Base-by-base conservation (phyloP, 345 rosid genomes). In the Euphorbia peplus region DNA sequence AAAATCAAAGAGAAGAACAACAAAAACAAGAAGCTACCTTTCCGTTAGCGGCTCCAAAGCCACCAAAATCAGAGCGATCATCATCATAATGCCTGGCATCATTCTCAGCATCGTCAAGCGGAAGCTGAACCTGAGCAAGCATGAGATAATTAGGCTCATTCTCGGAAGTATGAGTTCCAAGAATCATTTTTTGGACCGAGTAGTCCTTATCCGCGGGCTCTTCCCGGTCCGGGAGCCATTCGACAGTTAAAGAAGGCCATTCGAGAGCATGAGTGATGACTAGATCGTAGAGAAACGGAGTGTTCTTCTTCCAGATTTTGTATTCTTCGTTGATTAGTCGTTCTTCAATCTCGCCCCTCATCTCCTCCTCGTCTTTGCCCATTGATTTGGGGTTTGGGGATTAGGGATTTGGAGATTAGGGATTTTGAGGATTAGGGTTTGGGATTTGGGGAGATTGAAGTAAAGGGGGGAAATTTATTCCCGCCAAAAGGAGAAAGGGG, bases 221-320 rank as follows among this genome's bases (percentile, higher is more conserved):
- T 50, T 90, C 92, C 70, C 97, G 89, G 74, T 83, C 96, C 4
- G 98, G 98, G 0, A 95, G 81, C 97, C 98, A 92, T 83, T 91
- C 97, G 10, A 95, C 98, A 47, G 98, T 91, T 72, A 91, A 96
- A 24, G 98, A 95, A 4, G 99, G 99, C 99, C 98, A 95, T 64
- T 95, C 98, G 19, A 95, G 88, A 73, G 99, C 99, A 59, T 95
- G 98, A 47, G 98, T 91, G 41, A 95, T 91, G 63, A 95, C 96
- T 39, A 95, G 88, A 79, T 95, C 98, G 78, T 95, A 95, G 16
- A 95, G 89, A 76, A 95, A 95, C 8, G 98, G 99, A 25, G 99
- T 95, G 82, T 95, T 95, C 84, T 95, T 95, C 83, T 91, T 95
- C 99, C 98, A 95, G 64, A 91, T 91, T 87, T 95, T 91, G 87